Conservation (phyloP, 371 early-diverging fungal genomes). For the Rhizopus sp. region DNA sequence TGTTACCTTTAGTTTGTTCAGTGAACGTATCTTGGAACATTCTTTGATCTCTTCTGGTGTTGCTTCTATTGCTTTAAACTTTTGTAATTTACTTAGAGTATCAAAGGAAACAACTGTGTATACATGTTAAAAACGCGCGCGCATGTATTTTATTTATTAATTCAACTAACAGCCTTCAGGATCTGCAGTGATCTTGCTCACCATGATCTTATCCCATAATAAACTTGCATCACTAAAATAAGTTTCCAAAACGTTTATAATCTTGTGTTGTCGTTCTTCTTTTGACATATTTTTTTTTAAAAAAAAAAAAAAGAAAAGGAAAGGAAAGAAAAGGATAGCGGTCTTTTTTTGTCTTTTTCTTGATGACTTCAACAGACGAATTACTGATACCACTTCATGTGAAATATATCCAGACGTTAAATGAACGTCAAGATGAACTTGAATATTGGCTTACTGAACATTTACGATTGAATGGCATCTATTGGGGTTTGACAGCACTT, state of each 20-base stretch:
- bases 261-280: constrained; percentile 22
- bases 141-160: not conserved
- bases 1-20: constrained; percentile 21
- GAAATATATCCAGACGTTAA: constrained; percentile 76
- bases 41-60: constrained; percentile 31
- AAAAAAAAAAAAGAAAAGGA: constrained; percentile 1
- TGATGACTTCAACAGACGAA: not conserved
- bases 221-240: constrained; percentile 49
- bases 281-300: not conserved
- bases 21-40: constrained; percentile 15
- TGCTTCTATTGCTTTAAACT: constrained; percentile 25
- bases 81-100: constrained; percentile 16
- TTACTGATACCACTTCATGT: constrained; percentile 65
- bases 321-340: not conserved
- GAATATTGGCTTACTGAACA: constrained; percentile 96
- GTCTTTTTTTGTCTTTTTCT: constrained; percentile 1
- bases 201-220: constrained; percentile 43
- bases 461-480: constrained; percentile 88
- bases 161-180: constrained; percentile 32
- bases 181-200: constrained; percentile 24
- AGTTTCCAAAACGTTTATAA: constrained; percentile 36
- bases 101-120: constrained; percentile 30
- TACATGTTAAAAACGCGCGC: not conserved
- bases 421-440: constrained; percentile 79
- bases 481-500: constrained; percentile 93